phyloP scores from a whole-genome alignment of 352 stramenopile genomes.

The Pythium insidiosum region DNA sequence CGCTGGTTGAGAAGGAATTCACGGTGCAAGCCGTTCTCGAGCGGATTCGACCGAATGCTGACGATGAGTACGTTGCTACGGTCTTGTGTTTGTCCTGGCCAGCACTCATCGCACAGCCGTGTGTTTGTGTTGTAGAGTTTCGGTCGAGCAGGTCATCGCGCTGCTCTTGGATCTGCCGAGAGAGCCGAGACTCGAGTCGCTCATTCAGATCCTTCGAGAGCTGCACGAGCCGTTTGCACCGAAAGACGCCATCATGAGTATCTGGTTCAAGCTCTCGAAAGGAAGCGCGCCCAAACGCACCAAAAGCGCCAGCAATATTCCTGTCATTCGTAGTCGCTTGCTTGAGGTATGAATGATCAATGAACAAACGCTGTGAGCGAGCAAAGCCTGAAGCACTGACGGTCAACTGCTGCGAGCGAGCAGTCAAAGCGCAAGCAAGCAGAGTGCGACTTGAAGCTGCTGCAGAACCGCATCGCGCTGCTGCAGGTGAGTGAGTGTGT shows the following conservation, averaged over 20 bases:
- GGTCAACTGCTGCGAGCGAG: too few relatives aligned
- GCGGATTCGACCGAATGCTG: conserved; percentile 22
- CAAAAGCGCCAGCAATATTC: conserved; percentile 33
- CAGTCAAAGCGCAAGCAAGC: conserved; percentile 68
- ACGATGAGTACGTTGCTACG: conserved; percentile 31
- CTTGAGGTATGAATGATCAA: conserved; percentile 34
- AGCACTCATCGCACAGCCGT: not conserved
- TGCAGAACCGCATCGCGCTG: conserved; percentile 64
- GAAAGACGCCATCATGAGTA: conserved; percentile 35
- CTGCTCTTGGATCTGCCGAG: conserved; percentile 24
- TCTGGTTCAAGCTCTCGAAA: conserved; percentile 37
- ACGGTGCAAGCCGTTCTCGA: conserved; percentile 29
- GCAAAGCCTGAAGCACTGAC: too few relatives aligned
- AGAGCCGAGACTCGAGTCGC: conserved; percentile 21
- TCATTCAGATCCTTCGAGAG: conserved; percentile 41
- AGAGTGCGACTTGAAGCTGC: conserved; percentile 60
- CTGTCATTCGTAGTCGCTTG: conserved; percentile 38
- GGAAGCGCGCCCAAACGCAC: conserved; percentile 19
- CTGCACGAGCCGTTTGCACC: conserved; percentile 41
- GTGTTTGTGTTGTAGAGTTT: conserved; percentile 16
- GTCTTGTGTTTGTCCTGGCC: not conserved
- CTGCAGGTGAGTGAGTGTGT: too few relatives aligned
- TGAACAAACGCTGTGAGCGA: too few relatives aligned
- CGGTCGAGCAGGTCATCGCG: conserved; percentile 22
- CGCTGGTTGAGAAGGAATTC: not conserved